Conservation (phyloP, 441 rosid genomes). For the Rhodomyrtus psidioides region DNA sequence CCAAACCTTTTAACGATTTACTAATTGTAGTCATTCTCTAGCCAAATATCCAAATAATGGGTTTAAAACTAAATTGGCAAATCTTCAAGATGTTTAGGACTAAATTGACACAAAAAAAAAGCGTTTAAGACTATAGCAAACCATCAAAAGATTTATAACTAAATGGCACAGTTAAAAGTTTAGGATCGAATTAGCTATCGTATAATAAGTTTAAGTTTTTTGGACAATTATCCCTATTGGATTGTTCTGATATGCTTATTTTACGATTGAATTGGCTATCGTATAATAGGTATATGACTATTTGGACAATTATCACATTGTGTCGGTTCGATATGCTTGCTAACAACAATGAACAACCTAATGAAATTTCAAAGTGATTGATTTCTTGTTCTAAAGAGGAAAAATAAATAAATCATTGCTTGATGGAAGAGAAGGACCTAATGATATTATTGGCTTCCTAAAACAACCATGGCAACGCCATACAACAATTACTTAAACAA, state of each 20-base stretch:
- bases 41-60: too few relatives aligned
- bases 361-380: not conserved
- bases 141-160: not conserved
- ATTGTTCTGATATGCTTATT: not conserved
- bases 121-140: not conserved
- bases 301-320: not conserved
- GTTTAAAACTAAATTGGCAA: not conserved
- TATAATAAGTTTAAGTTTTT: too few relatives aligned
- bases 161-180: not conserved
- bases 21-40: too few relatives aligned
- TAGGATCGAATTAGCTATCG: fast-evolving
- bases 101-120: not conserved
- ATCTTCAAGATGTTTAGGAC: not conserved
- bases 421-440: not conserved
- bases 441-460: not conserved
- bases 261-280: not conserved
- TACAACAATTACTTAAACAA: not conserved
- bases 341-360: not conserved
- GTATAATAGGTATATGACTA: too few relatives aligned
- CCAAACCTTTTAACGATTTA: too few relatives aligned
- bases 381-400: not conserved
- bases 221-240: not conserved
- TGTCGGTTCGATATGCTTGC: not conserved
- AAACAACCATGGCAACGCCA: not conserved
- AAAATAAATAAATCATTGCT: not conserved